Evolutionary conservation across 148 eudicot genomes (phyloP), one percentile per base, ranked within the genome.

Genomic region (Linanthus parryae): DNA sequence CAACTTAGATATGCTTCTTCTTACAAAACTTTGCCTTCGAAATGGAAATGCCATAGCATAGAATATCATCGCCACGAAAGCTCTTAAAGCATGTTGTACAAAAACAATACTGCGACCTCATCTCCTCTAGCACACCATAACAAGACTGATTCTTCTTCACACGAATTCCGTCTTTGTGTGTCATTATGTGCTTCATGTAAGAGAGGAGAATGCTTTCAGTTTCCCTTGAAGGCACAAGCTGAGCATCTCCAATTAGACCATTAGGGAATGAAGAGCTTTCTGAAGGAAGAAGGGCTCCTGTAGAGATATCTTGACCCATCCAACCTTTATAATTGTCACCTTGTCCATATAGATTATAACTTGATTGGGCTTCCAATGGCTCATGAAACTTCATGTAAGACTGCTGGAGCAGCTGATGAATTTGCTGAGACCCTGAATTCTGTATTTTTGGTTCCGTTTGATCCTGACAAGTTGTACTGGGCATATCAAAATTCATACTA

Each of bases 11-110:
- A 57, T 81, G 78, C 64, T 56, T 78, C 56, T 48, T 62, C 71
- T 62, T 69, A 33, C 40, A 63, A 61, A 91, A 65, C 34, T 54
- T 73, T 39, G 46, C 57, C 70, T 91, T 91, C 48, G 73, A 53
- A 52, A 88, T 26, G 18, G 73, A 65, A 36, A 49, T 47, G 41
- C 79, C 92, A 50, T 52, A 50, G 23, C 69, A 59, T 44, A 64
- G 63, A 45, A 83, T 70, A 40, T 52, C 68, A 41, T 69, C 56
- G 17, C 82, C 68, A 51, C 67, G 78, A 23, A 74, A 71, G 23
- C 57, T 53, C 54, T 59, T 73, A 50, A 73, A 73, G 75, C 97
- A 91, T 33, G 38, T 10, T n/a, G 65, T 44, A 62, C 95, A 86
- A 63, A 86, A 74, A 50, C 67, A 90, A 54, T 57, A 46, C 34